A percentile compares a stretch with the other conserved stretches of the same genome.
Evolutionary conservation across 805 yeast species (phyloP).

Genomic region (Sugiyamaella floridensis): DNA sequence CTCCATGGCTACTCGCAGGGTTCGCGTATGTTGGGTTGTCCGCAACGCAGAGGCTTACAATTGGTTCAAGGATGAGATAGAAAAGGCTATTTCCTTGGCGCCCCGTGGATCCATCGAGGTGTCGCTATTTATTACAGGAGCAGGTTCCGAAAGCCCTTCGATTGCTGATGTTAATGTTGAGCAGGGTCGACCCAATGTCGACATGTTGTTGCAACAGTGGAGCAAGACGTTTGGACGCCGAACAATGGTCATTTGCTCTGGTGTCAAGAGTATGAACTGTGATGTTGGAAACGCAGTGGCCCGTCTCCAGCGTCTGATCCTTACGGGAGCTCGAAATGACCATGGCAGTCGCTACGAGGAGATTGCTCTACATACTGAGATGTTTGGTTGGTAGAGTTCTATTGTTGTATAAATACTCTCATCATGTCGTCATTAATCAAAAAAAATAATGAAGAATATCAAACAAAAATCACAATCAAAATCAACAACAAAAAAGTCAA

Average conservation of each 20-base stretch:
- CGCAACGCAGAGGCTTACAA: neutral
- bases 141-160: neutral
- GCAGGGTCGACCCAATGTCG: constrained; percentile 9
- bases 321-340: constrained; percentile 5
- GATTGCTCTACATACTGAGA: constrained; percentile 16
- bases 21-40: neutral
- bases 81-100: neutral
- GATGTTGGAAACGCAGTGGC: constrained; percentile 14
- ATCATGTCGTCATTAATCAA: too few species aligned
- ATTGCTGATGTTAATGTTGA: neutral
- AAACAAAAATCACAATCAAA: too few species aligned
- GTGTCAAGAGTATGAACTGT: constrained; percentile 6
- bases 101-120: constrained; percentile 1
- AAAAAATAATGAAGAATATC: too few species aligned
- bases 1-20: neutral
- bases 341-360: constrained; percentile 10
- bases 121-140: neutral
- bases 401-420: too few species aligned
- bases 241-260: constrained; percentile 12
- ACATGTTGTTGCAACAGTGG: constrained; percentile 1
- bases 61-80: neutral
- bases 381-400: constrained; percentile 12
- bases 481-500: too few species aligned
- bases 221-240: constrained; percentile 12
- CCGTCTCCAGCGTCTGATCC: constrained; percentile 8